Base-by-base conservation (phyloP, 2,329 filamentous ascomycete genomes). In the Emergomyces pasteurianus region DNA sequence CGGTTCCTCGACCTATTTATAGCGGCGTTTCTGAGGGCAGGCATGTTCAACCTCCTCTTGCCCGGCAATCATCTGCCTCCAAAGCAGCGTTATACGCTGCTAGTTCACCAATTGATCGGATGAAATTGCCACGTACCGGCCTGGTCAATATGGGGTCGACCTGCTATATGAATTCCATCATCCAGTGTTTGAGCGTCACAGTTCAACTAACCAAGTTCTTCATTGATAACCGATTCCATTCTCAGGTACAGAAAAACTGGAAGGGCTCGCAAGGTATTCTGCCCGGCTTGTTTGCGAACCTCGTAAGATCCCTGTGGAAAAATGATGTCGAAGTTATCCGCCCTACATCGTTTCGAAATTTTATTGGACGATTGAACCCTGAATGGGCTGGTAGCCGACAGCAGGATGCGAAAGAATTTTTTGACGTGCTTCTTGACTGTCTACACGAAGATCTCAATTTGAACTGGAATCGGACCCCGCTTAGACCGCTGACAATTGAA, bases 371-470 rank as follows among this genome's bases (percentile, higher is more conserved):
- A 21, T 75, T 86, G 64, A 83, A 83, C 61, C 79, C 82, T 7
- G 80, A 83, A 65, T 94, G 91, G 77, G 89, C 86, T 16, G 86
- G 89, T 47, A 79, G 80, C 28, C 78, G 84, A 57, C 92, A 97
- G 71, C 94, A 97, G 74, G 94, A 99, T 69, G 88, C 91, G 1
- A 88, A 92, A 65, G 94, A 97, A 68, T 95, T 95, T 66, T 86
- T 92, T 65, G 85, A 86, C 53, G 96, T 95, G 69, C 73, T 96
- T 31, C 80, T 95, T 43, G 86, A 89, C 59, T 86, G 88, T 65
- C 79, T 97, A 14, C 87, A 92, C 67, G 89, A 94, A 70, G 94
- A 99, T 73, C 86, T 95, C 5, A 95, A 96, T 71, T 74, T 80
- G 7, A 80, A 82, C 36, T 88, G 84, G 78, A 78, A 83, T 63